Evolutionary conservation across 768 basidiomycete genomes (phyloP).

Genomic region (Naganishia vaughanmartiniae): DNA sequence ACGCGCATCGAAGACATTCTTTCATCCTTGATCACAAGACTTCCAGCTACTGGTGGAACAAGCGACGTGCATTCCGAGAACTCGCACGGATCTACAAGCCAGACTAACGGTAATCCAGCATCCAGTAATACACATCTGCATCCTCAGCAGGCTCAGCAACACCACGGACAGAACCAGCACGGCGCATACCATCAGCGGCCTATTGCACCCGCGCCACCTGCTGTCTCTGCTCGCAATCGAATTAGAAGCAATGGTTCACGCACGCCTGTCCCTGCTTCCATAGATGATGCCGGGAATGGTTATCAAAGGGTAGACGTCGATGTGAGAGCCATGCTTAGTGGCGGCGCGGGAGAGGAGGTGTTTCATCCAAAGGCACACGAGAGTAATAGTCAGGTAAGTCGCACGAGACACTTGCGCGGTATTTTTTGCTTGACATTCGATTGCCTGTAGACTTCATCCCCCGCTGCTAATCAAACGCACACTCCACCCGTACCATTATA

Average conservation of each 20-base stretch:
- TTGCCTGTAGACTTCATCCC: background rate
- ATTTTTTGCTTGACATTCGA: background rate
- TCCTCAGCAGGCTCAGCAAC: slow-evolving; percentile 8
- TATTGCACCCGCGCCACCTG: slow-evolving; percentile 30
- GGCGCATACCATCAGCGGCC: slow-evolving; percentile 20
- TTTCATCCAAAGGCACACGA: slow-evolving; percentile 32
- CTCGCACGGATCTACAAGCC: background rate
- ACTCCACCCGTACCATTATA: slow-evolving; percentile 29
- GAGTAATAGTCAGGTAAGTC: slow-evolving; percentile 17
- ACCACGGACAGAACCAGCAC: slow-evolving; percentile 2
- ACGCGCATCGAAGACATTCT: slow-evolving; percentile 50
- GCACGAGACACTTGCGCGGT: background rate
- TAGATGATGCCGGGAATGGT: slow-evolving; percentile 15
- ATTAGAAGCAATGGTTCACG: slow-evolving; percentile 14
- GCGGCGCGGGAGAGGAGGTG: slow-evolving; percentile 30
- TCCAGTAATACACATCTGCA: slow-evolving; percentile 10
- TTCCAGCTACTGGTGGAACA: slow-evolving; percentile 26
- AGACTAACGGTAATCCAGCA: background rate
- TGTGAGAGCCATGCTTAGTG: slow-evolving; percentile 16
- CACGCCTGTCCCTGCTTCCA: slow-evolving; percentile 16
- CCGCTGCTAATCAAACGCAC: slow-evolving; percentile 9
- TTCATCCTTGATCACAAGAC: slow-evolving; percentile 37
- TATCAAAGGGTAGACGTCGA: slow-evolving; percentile 24
- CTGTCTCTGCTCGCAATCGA: slow-evolving; percentile 17
- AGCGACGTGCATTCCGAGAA: slow-evolving; percentile 1